Evolutionary conservation across 108 stramenopile species (phyloP).

Genomic region (Nannochloropsis gaditana): DNA sequence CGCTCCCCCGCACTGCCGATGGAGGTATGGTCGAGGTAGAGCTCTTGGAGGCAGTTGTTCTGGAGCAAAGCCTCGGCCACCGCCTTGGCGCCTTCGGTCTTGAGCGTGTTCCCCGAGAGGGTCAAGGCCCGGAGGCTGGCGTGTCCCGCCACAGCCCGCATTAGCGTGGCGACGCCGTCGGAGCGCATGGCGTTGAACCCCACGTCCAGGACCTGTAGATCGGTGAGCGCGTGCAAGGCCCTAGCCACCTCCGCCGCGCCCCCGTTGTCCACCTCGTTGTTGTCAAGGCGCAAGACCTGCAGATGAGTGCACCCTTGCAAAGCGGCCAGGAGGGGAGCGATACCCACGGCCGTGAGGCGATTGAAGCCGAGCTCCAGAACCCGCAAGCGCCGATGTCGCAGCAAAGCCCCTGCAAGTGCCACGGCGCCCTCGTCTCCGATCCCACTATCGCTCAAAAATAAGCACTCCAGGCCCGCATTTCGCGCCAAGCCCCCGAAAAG

Average conservation of each 20-base stretch:
- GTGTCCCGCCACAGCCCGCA: background rate
- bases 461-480: background rate
- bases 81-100: slow-evolving; percentile 24
- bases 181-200: slow-evolving; percentile 9
- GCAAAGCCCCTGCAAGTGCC: background rate
- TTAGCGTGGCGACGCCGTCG: background rate
- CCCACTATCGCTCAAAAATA: slow-evolving; percentile 20
- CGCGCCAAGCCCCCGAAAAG: slow-evolving; percentile 4
- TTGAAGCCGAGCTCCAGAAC: slow-evolving; percentile 28
- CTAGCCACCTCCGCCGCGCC: slow-evolving; percentile 4
- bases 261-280: background rate
- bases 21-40: slow-evolving; percentile 23
- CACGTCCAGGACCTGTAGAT: background rate
- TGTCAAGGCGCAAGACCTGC: background rate
- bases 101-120: background rate
- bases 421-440: slow-evolving; percentile 18
- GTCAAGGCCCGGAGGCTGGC: slow-evolving; percentile 13
- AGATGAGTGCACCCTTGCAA: background rate
- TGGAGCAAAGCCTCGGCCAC: slow-evolving; percentile 4
- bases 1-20: slow-evolving; percentile 12
- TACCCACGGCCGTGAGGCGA: background rate
- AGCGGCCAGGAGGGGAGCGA: background rate
- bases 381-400: background rate
- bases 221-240: background rate
- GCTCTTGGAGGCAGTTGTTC: background rate